Percentiles rank a stretch among this genome's conserved stretches.
phyloP scores from a whole-genome alignment of 495 filamentous ascomycete species.

The Aspergillus kassunensis region DNA sequence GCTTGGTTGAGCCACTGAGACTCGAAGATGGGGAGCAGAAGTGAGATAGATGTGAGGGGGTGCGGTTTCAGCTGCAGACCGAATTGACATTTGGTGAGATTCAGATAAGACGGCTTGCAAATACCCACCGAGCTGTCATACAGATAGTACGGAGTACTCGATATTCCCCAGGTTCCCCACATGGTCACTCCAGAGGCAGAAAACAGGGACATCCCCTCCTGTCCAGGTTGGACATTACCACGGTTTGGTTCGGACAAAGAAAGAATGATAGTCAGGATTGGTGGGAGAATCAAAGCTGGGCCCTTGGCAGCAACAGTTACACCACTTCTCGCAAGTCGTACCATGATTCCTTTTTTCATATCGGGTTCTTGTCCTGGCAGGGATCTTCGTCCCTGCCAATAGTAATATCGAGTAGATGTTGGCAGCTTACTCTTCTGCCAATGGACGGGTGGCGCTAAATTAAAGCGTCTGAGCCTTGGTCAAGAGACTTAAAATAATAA shows the following conservation, averaged over 20 bases:
- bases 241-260: neutral
- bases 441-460: neutral
- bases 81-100: too few species aligned
- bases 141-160: too few species aligned
- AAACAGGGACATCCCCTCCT: neutral
- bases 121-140: too few species aligned
- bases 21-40: too few species aligned
- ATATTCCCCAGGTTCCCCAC: too few species aligned
- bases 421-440: neutral
- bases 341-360: neutral
- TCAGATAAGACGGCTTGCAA: too few species aligned
- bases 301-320: slow-evolving; percentile 4
- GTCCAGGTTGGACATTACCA: neutral
- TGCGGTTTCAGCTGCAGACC: too few species aligned
- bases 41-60: too few species aligned
- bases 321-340: neutral
- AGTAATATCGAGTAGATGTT: neutral
- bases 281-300: neutral
- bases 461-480: neutral
- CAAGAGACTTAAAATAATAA: neutral
- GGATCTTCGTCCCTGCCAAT: neutral
- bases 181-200: too few species aligned
- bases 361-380: neutral
- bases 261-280: neutral
- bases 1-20: slow-evolving; percentile 2